phyloP scores from a whole-genome alignment of 2,329 filamentous ascomycete genomes.

The Calonectria naviculata region DNA sequence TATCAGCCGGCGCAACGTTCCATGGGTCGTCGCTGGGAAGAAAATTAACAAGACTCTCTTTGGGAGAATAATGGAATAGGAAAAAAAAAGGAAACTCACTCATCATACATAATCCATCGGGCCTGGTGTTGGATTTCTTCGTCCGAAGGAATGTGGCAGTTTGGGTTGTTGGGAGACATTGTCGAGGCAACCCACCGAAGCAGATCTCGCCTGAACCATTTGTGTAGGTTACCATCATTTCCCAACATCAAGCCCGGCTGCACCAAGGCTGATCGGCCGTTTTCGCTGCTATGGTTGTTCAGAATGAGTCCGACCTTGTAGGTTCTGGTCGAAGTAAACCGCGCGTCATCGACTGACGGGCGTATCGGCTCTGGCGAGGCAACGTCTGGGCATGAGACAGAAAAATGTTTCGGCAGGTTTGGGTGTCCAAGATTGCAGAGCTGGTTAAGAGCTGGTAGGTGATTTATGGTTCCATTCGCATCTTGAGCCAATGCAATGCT shows the following conservation, averaged over 20 bases:
- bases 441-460: not conserved
- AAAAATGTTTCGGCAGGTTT: too few relatives aligned
- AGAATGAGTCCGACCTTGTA: not conserved
- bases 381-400: not conserved
- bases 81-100: constrained; percentile 27
- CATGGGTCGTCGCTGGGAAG: not conserved
- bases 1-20: not conserved
- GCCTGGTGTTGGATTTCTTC: constrained; percentile 46
- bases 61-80: too few relatives aligned
- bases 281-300: not conserved
- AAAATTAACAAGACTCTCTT: not conserved
- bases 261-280: not conserved
- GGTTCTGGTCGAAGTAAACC: not conserved
- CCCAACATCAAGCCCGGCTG: not conserved
- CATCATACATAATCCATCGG: constrained; percentile 42
- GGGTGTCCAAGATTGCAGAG: not conserved
- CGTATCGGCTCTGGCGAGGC: not conserved
- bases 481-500: too few relatives aligned
- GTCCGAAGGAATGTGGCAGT: constrained; percentile 44
- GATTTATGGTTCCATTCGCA: not conserved
- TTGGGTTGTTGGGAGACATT: constrained; percentile 43
- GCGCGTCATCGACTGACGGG: too few relatives aligned
- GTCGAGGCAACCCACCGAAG: constrained; percentile 32
- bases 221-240: not conserved
- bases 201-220: not conserved